A percentile compares a stretch with the other conserved stretches of the same genome.
phyloP scores from a whole-genome alignment of 2,329 filamentous ascomycete species.

The Fusarium fracticaudum region DNA sequence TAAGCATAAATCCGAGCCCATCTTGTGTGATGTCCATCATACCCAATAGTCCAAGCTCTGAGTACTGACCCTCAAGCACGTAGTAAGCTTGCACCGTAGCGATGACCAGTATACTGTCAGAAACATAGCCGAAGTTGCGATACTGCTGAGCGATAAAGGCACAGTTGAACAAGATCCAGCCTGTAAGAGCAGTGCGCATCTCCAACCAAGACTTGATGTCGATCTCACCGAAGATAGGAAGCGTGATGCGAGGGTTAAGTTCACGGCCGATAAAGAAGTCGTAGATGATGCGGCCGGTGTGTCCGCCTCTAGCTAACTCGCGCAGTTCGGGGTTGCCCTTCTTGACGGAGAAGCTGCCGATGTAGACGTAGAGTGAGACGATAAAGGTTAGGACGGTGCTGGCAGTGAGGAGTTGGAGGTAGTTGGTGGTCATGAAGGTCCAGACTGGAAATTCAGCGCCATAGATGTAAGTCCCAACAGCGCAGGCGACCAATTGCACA shows the following conservation, averaged over 20 bases:
- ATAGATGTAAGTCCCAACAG: conserved; percentile 76
- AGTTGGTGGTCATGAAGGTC: conserved; percentile 91
- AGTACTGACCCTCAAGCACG: conserved; percentile 82
- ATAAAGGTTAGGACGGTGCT: conserved; percentile 79
- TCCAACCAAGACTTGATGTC: conserved; percentile 92
- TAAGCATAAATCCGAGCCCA: conserved; percentile 91
- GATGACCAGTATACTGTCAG: conserved; percentile 83
- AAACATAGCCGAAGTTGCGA: conserved; percentile 79
- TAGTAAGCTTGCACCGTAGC: conserved; percentile 81
- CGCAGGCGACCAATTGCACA: conserved; percentile 72
- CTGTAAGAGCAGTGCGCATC: conserved; percentile 84
- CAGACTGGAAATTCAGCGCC: conserved; percentile 85
- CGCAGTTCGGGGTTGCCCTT: conserved; percentile 73
- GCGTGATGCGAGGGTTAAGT: conserved; percentile 82
- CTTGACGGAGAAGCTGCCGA: conserved; percentile 80
- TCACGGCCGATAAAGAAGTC: conserved; percentile 98
- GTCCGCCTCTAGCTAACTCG: conserved; percentile 81
- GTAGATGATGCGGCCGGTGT: conserved; percentile 84
- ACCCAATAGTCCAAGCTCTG: conserved; percentile 84
- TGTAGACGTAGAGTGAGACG: conserved; percentile 79
- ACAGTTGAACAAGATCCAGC: conserved; percentile 84
- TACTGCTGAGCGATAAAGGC: conserved; percentile 89
- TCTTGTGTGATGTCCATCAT: conserved; percentile 93
- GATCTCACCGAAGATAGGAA: conserved; percentile 82
- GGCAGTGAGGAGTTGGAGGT: conserved; percentile 81